Base-by-base conservation (phyloP, 306 rosid genomes). In the Prunus kanzakura region DNA sequence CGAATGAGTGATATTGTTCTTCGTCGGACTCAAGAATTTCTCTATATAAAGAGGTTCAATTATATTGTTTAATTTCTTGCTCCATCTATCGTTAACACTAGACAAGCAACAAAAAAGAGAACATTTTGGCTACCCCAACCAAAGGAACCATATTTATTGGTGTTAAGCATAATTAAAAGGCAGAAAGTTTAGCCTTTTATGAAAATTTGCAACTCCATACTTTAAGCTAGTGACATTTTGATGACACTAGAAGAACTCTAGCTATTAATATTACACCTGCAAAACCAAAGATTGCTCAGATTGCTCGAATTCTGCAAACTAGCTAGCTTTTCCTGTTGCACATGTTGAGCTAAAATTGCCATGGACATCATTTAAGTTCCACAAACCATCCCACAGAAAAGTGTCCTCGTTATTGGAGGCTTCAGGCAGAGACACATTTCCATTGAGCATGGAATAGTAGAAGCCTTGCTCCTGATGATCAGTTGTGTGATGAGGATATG, bases 331-430 rank as follows among this genome's bases (percentile, higher is more conserved):
- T 83, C 50, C 69, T 80, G 91, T 49, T 50, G 86, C 81, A 72
- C 30, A 77, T 52, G 78, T 19, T 47, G 87, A 75, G 67, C 63
- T 81, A 74, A 80, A 83, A 74, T 73, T 84, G 2, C 82, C 92
- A 57, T 86, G 90, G 74, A 79, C 29, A 78, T 89, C 94, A 76
- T 86, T 94, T 83, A 88, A 64, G 86, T 86, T 91, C 96, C 93
- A 93, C 6, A 89, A 13, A 2, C 89, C 86, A 81, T 91, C 95
- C 95, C 88, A 89, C 7, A 87, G 35, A 30, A n/a, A 56, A 22
- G 5, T 43, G 41, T 89, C 94, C 29, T 86, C 89, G 2, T 65
- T 74, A 56, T 79, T 66, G 77, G 68, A 67, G 50, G 84, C 61
- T 67, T 87, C 90, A 19, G 83, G 79, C 47, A 76, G 80, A 43